A percentile compares a stretch with the other conserved stretches of the same genome.
These are phyloP conservation scores for Ophiocordyceps camponoti-floridani DNA, from an alignment of 2,329 filamentous ascomycete species.

Conservation along the genomic window DNA sequence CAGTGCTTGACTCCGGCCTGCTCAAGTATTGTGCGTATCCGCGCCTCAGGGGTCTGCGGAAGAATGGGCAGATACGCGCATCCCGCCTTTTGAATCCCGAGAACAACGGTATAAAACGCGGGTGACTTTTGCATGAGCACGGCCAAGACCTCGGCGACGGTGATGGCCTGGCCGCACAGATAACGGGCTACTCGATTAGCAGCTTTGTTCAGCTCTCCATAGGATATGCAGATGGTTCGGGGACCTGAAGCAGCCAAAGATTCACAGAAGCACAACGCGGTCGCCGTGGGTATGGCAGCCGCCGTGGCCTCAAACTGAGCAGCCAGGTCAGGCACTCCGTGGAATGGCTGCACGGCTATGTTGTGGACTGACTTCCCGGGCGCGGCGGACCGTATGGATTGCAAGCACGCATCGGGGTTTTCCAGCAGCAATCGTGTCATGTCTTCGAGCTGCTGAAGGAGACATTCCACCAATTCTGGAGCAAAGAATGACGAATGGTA, in stretches of 20 bases:
- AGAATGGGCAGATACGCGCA: constrained; percentile 67
- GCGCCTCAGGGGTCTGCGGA: constrained; percentile 46
- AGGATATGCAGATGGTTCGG: constrained; percentile 33
- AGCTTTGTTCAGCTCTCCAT: constrained; percentile 40
- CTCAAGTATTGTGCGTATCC: constrained; percentile 41
- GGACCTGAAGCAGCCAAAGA: constrained; percentile 7
- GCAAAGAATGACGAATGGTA: constrained; percentile 32
- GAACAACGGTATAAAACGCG: constrained; percentile 52
- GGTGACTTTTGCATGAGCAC: constrained; percentile 64
- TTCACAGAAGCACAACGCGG: constrained; percentile 47
- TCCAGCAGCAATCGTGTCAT: constrained; percentile 19
- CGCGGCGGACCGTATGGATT: constrained; percentile 8
- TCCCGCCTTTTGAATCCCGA: constrained; percentile 58
- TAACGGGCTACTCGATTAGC: constrained; percentile 45
- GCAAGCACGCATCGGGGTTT: constrained; percentile 7
- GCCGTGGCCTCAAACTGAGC: constrained; percentile 36
- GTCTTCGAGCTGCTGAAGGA: constrained; percentile 44
- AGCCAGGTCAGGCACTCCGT: constrained; percentile 25
- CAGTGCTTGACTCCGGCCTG: constrained; percentile 36
- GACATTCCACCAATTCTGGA: constrained; percentile 28
- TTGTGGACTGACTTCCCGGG: constrained; percentile 31
- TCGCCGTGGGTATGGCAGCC: constrained; percentile 24
- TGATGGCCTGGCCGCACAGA: constrained; percentile 27
- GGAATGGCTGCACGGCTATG: constrained; percentile 12
- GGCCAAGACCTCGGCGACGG: constrained; percentile 42